Percentiles rank a stretch among this genome's conserved stretches.
These are phyloP conservation scores for Rosa chinensis DNA, from an alignment of 306 rosid species.

Conservation along the genomic window DNA sequence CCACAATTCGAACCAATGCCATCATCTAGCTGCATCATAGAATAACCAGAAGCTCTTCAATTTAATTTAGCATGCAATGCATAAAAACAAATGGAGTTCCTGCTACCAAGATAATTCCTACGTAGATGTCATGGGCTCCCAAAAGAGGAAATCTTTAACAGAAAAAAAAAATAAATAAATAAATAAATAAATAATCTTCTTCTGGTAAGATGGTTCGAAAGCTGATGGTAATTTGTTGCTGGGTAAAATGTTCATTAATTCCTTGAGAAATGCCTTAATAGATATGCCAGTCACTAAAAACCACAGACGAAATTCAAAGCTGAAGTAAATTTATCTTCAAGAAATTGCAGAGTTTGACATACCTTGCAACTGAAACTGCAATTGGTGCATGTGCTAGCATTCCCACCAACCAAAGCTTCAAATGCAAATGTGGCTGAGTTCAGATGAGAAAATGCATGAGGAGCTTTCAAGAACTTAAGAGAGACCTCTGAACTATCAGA, in stretches of 20 bases:
- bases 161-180: neutral
- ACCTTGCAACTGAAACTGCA: conserved; percentile 84
- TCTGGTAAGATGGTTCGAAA: neutral
- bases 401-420: conserved; percentile 41
- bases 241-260: neutral
- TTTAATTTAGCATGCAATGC: neutral
- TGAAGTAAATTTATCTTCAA: conserved; percentile 1
- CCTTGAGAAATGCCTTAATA: neutral
- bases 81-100: neutral
- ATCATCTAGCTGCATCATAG: conserved; percentile 65
- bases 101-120: neutral
- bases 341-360: conserved; percentile 16
- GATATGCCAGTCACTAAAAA: neutral
- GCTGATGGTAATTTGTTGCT: neutral
- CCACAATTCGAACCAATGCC: conserved; percentile 50
- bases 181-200: neutral
- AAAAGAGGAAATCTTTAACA: neutral
- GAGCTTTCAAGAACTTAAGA: conserved; percentile 74
- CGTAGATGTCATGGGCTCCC: neutral
- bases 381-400: conserved; percentile 39
- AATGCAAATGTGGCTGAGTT: conserved; percentile 73
- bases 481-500: conserved; percentile 46
- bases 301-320: conserved; percentile 1
- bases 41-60: conserved; percentile 11
- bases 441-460: conserved; percentile 69